Percentiles rank a stretch among this genome's conserved stretches.
These are phyloP conservation scores for Jimgerdemannia lactiflua DNA, from an alignment of 192 early-diverging fungal genomes.

Conservation along the genomic window DNA sequence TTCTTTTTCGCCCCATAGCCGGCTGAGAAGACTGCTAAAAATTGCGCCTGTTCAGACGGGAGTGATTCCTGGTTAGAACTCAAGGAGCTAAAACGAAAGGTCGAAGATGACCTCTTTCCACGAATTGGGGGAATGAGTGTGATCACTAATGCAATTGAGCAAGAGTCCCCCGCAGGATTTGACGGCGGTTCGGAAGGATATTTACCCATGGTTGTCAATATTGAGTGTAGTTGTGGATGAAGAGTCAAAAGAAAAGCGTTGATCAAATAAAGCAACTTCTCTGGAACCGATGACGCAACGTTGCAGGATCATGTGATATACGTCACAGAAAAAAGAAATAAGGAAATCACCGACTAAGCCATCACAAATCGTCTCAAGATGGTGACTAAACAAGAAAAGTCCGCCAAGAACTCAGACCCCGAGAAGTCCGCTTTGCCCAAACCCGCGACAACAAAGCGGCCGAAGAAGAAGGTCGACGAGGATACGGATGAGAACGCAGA, in stretches of 20 bases:
- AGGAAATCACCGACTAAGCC: background rate
- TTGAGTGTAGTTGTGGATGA: background rate
- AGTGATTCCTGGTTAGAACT: background rate
- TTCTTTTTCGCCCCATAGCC: constrained; percentile 92
- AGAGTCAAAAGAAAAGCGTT: background rate
- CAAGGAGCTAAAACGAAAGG: no score
- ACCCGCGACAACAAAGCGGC: background rate
- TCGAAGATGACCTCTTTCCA: no score
- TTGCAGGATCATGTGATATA: background rate
- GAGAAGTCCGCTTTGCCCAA: background rate
- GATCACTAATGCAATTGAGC: background rate
- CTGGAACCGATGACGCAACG: background rate
- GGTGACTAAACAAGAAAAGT: background rate
- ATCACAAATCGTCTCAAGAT: background rate
- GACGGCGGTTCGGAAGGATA: background rate
- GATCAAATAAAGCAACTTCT: background rate
- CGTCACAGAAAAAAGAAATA: background rate
- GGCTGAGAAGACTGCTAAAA: constrained; percentile 69
- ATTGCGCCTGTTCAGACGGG: constrained; percentile 49
- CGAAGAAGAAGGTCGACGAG: background rate
- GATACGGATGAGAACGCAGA: background rate
- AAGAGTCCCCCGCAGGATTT: background rate
- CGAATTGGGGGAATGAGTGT: no score
- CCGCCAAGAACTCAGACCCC: background rate
- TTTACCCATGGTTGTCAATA: background rate